Percentiles rank a stretch among this genome's conserved stretches.
Evolutionary conservation across 2,329 filamentous ascomycete species (phyloP).

Genomic region (Chalaropsis ovoidea): DNA sequence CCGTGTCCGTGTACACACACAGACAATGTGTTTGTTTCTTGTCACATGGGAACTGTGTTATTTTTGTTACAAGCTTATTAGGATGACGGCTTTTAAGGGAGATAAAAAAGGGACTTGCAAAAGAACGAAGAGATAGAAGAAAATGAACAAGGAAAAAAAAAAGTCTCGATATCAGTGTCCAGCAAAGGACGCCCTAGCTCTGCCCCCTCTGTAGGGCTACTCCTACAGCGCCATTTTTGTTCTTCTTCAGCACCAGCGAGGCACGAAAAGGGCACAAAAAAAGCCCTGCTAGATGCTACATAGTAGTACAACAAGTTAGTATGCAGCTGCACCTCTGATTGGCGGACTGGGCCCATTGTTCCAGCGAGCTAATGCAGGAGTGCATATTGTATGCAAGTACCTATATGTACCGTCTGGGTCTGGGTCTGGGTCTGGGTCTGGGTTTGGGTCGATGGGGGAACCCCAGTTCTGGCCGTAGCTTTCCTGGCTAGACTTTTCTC

Average conservation of each 20-base stretch:
- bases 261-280: too few species aligned
- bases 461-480: too few species aligned
- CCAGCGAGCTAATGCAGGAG: slow-evolving; percentile 10
- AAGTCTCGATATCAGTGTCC: too few species aligned
- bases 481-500: background rate
- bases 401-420: background rate
- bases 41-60: too few species aligned
- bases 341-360: background rate
- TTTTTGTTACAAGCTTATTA: too few species aligned
- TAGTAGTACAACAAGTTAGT: background rate
- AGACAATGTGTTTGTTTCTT: background rate
- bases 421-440: too few species aligned
- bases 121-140: background rate
- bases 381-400: slow-evolving; percentile 1
- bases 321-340: background rate
- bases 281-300: too few species aligned
- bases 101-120: background rate
- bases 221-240: background rate
- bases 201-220: slow-evolving; percentile 9
- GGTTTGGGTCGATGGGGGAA: too few species aligned
- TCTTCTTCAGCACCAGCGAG: background rate
- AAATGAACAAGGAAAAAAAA: too few species aligned
- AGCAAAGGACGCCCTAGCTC: background rate
- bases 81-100: too few species aligned
- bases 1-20: background rate